Conservation (phyloP, 306 rosid species). For the Vachellia pachyceras region DNA sequence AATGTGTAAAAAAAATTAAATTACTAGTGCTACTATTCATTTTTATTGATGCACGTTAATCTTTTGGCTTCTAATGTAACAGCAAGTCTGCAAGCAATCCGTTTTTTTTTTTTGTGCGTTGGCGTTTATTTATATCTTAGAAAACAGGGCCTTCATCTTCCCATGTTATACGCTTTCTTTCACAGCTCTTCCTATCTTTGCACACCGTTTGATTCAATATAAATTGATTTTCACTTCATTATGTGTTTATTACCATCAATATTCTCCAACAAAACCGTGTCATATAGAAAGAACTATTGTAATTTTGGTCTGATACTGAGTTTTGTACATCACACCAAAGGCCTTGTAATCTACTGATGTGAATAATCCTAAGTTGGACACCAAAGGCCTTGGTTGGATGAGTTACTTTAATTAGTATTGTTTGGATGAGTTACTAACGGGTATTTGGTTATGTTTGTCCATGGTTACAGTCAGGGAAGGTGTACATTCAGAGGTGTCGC, state of each 20-base stretch:
- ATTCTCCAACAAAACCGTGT: neutral
- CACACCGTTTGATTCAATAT: neutral
- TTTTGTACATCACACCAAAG: neutral
- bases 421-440: neutral
- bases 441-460: neutral
- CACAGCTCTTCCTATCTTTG: neutral
- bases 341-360: no score
- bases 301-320: neutral
- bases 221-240: neutral
- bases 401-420: no score
- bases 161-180: conserved; percentile 10
- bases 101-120: conserved; percentile 30
- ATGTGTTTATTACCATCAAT: neutral
- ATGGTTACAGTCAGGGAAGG: conserved; percentile 85
- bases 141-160: conserved; percentile 32
- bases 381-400: no score
- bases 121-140: conserved; percentile 35
- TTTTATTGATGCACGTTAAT: conserved; percentile 8
- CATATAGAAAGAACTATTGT: neutral
- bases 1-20: neutral
- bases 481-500: conserved; percentile 71
- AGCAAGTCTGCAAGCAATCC: conserved; percentile 31
- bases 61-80: conserved; percentile 55
- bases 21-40: neutral
- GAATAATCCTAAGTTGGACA: no score